Evolutionary conservation across 2,329 filamentous ascomycete genomes (phyloP).

Genomic region (Alternaria ventricosa): DNA sequence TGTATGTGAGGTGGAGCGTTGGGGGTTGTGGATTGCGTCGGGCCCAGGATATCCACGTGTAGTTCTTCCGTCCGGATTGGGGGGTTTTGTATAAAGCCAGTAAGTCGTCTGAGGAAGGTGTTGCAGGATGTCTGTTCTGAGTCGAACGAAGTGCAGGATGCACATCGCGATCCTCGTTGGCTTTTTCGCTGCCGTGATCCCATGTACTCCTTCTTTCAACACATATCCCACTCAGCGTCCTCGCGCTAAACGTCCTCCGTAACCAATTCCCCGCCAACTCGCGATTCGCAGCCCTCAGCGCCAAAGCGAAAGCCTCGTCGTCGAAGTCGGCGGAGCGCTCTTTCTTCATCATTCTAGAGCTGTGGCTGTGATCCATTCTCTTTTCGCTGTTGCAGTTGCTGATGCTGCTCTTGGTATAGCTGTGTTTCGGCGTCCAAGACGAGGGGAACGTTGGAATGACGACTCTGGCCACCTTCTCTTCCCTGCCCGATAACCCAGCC

Average conservation of each 20-base stretch:
- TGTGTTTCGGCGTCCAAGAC: neutral
- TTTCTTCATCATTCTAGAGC: neutral
- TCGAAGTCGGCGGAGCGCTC: conserved; percentile 30
- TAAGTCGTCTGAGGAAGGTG: neutral
- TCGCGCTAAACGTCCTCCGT: conserved; percentile 25
- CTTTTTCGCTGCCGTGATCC: conserved; percentile 13
- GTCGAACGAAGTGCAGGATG: neutral
- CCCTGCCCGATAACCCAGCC: neutral
- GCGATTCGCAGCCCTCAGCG: conserved; percentile 21
- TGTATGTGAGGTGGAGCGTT: neutral
- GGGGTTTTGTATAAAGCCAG: neutral
- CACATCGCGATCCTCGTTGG: neutral
- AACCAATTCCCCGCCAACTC: conserved; percentile 32
- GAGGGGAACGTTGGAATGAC: neutral
- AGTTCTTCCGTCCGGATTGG: neutral
- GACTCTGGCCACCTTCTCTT: neutral
- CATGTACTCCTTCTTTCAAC: conserved; percentile 23
- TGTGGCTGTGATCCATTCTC: neutral
- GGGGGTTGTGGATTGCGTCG: neutral
- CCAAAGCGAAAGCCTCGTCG: conserved; percentile 32
- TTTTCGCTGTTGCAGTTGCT: neutral
- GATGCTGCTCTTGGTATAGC: neutral
- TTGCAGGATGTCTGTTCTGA: accelerated
- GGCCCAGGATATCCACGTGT: neutral
- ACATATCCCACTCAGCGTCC: conserved; percentile 26